Percentiles rank a stretch among this genome's conserved stretches.
Conservation (phyloP, 768 basidiomycete species). For the Suillus brevipes region DNA sequence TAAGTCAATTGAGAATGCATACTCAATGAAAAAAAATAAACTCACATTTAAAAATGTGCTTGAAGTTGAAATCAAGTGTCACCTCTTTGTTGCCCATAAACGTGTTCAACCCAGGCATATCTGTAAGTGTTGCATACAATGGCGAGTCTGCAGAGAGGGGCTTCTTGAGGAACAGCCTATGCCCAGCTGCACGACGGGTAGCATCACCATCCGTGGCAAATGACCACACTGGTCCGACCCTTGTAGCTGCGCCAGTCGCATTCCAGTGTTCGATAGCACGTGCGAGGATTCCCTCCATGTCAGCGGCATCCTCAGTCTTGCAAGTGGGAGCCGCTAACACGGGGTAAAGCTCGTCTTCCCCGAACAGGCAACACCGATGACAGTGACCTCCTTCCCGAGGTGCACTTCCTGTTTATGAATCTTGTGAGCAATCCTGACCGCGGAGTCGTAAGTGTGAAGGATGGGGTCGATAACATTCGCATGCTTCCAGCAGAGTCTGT, state of each 20-base stretch:
- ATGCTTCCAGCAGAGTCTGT: constrained; percentile 15
- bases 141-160: background rate
- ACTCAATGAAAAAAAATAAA: no score
- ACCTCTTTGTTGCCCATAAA: constrained; percentile 10
- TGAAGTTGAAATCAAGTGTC: constrained; percentile 16
- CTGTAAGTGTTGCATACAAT: constrained; percentile 2
- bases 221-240: constrained; percentile 15
- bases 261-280: background rate
- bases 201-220: constrained; percentile 19
- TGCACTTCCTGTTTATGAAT: constrained; percentile 1
- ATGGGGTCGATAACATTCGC: background rate
- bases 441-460: constrained; percentile 4
- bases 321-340: constrained; percentile 15
- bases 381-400: constrained; percentile 16
- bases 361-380: constrained; percentile 12
- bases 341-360: constrained; percentile 9
- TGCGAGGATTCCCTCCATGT: constrained; percentile 2
- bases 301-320: constrained; percentile 9
- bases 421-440: background rate
- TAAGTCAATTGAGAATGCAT: background rate
- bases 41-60: constrained; percentile 19
- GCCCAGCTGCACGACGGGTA: constrained; percentile 3
- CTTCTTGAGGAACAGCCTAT: background rate
- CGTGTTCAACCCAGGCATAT: constrained; percentile 14
- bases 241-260: background rate